A percentile compares a stretch with the other conserved stretches of the same genome.
Evolutionary conservation across 2,329 filamentous ascomycete species (phyloP).

Genomic region (Fusarium begoniae): DNA sequence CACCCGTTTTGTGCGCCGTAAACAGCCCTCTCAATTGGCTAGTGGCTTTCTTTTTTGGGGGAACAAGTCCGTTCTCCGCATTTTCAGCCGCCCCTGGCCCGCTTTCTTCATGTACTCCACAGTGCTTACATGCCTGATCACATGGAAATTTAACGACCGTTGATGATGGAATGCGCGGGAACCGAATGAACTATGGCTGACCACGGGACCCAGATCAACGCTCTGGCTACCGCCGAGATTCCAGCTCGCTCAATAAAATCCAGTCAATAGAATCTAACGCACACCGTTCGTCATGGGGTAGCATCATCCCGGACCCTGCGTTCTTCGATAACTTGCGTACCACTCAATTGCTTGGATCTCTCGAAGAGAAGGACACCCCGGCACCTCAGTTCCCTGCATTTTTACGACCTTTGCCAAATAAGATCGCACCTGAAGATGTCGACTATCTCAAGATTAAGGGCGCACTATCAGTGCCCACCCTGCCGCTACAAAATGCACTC

Average conservation of each 20-base stretch:
- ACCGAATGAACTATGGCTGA: slow-evolving; percentile 40
- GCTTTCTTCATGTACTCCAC: slow-evolving; percentile 38
- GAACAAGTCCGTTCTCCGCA: slow-evolving; percentile 42
- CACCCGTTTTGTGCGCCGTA: slow-evolving; percentile 29
- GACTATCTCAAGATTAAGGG: slow-evolving; percentile 86
- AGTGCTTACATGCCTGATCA: slow-evolving; percentile 33
- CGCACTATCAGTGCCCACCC: slow-evolving; percentile 78
- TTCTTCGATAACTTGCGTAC: slow-evolving; percentile 53
- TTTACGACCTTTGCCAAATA: slow-evolving; percentile 80
- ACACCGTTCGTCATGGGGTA: slow-evolving; percentile 43
- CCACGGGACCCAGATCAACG: slow-evolving; percentile 51
- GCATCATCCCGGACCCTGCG: slow-evolving; percentile 46
- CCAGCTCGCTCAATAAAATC: slow-evolving; percentile 44
- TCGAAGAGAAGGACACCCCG: slow-evolving; percentile 57
- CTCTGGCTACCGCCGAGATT: slow-evolving; percentile 49
- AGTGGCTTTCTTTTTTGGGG: slow-evolving; percentile 32
- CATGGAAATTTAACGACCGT: slow-evolving; percentile 34
- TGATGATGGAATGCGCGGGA: slow-evolving; percentile 2
- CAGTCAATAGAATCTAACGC: slow-evolving; percentile 38
- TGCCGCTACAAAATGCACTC: slow-evolving; percentile 79
- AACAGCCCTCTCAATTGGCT: slow-evolving; percentile 28
- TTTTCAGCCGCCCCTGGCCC: slow-evolving; percentile 37
- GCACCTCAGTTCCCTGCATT: slow-evolving; percentile 68
- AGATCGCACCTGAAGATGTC: slow-evolving; percentile 83
- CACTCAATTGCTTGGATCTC: slow-evolving; percentile 56